A percentile compares a stretch with the other conserved stretches of the same genome.
phyloP scores from a whole-genome alignment of 176 grass and related monocot genomes.

The Alloteropsis semialata region DNA sequence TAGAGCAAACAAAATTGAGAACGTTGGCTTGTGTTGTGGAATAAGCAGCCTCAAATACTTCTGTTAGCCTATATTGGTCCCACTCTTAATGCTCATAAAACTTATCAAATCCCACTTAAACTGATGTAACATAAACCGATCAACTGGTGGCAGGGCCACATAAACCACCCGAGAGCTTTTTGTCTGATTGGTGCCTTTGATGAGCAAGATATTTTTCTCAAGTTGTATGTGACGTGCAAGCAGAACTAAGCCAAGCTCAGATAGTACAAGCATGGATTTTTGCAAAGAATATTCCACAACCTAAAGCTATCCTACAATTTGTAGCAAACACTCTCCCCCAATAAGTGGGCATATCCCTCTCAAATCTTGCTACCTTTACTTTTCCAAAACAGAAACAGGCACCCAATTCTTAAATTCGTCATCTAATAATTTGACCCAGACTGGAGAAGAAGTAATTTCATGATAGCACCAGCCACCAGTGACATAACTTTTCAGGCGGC shows the following conservation, averaged over 20 bases:
- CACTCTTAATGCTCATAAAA: too few relatives aligned
- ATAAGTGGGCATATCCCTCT: conserved; percentile 2
- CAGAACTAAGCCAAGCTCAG: not conserved
- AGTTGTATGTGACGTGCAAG: conserved; percentile 16
- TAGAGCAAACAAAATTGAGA: too few relatives aligned
- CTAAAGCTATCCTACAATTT: conserved; percentile 1
- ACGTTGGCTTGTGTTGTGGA: too few relatives aligned
- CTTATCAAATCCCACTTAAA: too few relatives aligned
- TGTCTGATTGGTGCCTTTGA: not conserved
- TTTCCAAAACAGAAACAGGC: conserved; percentile 15
- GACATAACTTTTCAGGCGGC: not conserved
- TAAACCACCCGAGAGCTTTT: not conserved
- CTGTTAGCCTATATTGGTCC: too few relatives aligned
- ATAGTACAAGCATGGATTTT: conserved; percentile 10
- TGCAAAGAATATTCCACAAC: conserved; percentile 26
- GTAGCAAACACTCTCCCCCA: not conserved
- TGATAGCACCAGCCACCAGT: not conserved
- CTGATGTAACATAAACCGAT: too few relatives aligned
- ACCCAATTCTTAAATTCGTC: conserved; percentile 3
- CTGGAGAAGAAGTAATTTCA: not conserved
- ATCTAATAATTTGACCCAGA: conserved; percentile 8
- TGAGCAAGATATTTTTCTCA: conserved; percentile 20
- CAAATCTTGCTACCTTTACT: not conserved
- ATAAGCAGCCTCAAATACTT: too few relatives aligned
- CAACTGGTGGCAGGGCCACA: not conserved